Evolutionary conservation across 805 yeast species (phyloP).

Genomic region (Wickerhamiella vanderwaltii): DNA sequence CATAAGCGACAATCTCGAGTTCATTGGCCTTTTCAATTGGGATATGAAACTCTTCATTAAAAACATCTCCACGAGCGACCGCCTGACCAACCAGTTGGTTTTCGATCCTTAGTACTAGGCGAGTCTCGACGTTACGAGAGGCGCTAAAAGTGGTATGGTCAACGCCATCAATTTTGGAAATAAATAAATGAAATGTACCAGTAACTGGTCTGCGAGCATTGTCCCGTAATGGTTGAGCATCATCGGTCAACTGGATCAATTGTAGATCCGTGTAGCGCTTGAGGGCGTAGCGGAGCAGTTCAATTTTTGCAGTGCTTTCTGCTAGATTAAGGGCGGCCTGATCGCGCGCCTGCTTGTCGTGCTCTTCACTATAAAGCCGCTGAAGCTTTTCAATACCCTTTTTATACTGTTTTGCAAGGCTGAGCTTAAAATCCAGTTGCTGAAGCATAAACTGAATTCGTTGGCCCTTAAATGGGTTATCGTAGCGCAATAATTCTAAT

Average conservation of each 20-base stretch:
- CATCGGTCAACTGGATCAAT: slow-evolving; percentile 44
- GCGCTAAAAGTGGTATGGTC: slow-evolving; percentile 85
- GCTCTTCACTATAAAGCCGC: slow-evolving; percentile 76
- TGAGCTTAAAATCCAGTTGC: slow-evolving; percentile 83
- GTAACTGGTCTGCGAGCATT: slow-evolving; percentile 68
- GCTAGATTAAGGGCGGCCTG: slow-evolving; percentile 81
- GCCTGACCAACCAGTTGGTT: slow-evolving; percentile 76
- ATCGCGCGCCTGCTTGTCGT: slow-evolving; percentile 71
- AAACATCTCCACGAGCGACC: slow-evolving; percentile 66
- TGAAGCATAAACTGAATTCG: slow-evolving; percentile 92
- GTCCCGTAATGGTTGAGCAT: slow-evolving; percentile 51
- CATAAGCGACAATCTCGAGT: slow-evolving; percentile 77
- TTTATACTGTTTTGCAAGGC: slow-evolving; percentile 86
- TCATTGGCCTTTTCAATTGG: slow-evolving; percentile 87
- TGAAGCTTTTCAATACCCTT: slow-evolving; percentile 86
- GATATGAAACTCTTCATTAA: slow-evolving; percentile 62
- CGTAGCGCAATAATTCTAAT: slow-evolving; percentile 72
- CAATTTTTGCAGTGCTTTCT: slow-evolving; percentile 78
- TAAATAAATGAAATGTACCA: slow-evolving; percentile 63
- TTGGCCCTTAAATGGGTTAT: slow-evolving; percentile 89
- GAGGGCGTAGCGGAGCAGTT: slow-evolving; percentile 66
- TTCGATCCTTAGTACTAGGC: slow-evolving; percentile 69
- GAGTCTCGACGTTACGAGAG: slow-evolving; percentile 67
- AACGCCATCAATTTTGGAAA: slow-evolving; percentile 71
- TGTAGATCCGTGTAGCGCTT: slow-evolving; percentile 85